Percentiles rank a stretch among this genome's conserved stretches.
Conservation (phyloP, 345 rosid genomes). For the Melaleuca quinquenervia region DNA sequence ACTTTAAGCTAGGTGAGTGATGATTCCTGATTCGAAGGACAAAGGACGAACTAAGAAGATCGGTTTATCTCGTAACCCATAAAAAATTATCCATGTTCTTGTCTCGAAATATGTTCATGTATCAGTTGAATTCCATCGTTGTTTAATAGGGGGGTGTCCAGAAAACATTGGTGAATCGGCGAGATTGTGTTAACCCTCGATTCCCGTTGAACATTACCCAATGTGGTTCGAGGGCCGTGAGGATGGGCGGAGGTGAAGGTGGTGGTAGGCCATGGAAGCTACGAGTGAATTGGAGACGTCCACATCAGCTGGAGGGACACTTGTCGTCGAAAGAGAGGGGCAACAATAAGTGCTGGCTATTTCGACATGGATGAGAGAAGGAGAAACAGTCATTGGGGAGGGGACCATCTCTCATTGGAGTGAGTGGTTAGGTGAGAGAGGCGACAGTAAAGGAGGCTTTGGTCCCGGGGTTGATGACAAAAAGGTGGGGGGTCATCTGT, state of each 20-base stretch:
- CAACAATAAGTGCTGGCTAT: neutral
- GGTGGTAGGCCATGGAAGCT: neutral
- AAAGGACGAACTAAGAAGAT: neutral
- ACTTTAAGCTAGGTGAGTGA: neutral
- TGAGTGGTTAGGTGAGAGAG: neutral
- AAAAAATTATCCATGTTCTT: neutral
- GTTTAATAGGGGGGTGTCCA: neutral
- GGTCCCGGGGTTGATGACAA: neutral
- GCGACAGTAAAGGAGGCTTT: neutral
- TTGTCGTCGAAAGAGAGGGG: neutral
- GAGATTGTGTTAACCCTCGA: neutral
- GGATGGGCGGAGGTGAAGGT: neutral
- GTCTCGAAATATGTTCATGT: neutral
- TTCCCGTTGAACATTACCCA: neutral
- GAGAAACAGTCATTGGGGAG: neutral
- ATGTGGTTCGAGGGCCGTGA: neutral
- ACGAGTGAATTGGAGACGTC: neutral
- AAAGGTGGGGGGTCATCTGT: neutral
- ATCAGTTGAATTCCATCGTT: neutral
- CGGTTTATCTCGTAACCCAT: too few species aligned
- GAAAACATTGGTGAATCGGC: neutral
- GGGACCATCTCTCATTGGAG: neutral
- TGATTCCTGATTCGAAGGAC: neutral
- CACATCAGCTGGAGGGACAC: neutral
- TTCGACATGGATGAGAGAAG: neutral